Evolutionary conservation across 495 filamentous ascomycete species (phyloP), one percentile per base, ranked within the genome.

Genomic region (Penicillium bovifimosum): DNA sequence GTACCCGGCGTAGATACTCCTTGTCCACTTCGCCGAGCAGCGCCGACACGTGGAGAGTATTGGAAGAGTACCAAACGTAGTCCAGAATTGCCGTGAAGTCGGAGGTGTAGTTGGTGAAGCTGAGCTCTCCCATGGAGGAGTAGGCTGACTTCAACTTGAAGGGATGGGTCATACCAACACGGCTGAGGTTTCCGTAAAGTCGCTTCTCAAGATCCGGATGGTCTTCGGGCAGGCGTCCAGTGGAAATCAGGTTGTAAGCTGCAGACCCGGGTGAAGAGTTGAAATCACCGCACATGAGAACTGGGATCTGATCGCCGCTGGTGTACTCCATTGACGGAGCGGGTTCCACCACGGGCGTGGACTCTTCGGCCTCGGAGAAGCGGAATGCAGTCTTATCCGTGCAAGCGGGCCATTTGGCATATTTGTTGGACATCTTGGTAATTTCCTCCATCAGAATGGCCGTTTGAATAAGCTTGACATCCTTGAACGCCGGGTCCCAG

Each of bases 1-100:
- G 93, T 5, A 96, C 90, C 40, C 84, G 79, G 58, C 86, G 84
- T 50, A 98, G 84, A 68, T 97, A 95, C 10, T 93, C 83, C 62
- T 83, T 81, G 69, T 98, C 95, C 9, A 96, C 88, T 33, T 92
- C 84, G 6, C 93, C 95, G 9, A 98, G 87, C 50, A 98, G 69
- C 35, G 83, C 87, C 31, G 88, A 86, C 28, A 95, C 85, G 63
- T 95, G 88, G 38, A 98, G 76, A 27, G 89, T 82, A 66, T 95
- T 97, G 38, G 89, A 89, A 45, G 88, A 88, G 72, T 91, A 98
- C 90, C 90, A 97, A 62, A 97, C 87, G 68, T 97, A 97, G 66
- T 98, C 93, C 52, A 98, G 85, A 44, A 95, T 88, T 35, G 86
- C 91, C 18, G 79, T 83, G 76, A 96, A 98, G 29, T 80, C 81